A percentile compares a stretch with the other conserved stretches of the same genome.
These are phyloP conservation scores for Suhomyces taliae DNA, from an alignment of 1,139 yeast genomes.

Conservation along the genomic window DNA sequence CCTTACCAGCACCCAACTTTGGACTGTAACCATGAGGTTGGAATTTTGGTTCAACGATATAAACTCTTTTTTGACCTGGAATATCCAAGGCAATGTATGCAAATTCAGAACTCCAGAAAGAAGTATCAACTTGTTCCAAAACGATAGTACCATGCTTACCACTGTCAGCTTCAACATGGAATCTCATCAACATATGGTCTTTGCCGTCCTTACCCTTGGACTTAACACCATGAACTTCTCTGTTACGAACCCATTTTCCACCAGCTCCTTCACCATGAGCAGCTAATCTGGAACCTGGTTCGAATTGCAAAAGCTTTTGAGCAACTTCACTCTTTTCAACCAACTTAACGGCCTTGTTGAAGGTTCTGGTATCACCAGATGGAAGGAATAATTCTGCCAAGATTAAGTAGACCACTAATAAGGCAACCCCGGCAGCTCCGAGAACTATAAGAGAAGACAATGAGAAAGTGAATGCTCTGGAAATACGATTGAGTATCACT, in stretches of 20 bases:
- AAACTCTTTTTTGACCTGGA: constrained; percentile 66
- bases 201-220: constrained; percentile 66
- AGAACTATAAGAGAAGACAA: constrained; percentile 60
- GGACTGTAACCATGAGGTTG: constrained; percentile 39
- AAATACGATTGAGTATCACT: constrained; percentile 38
- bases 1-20: constrained; percentile 36
- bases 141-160: constrained; percentile 65
- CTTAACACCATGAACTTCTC: constrained; percentile 69
- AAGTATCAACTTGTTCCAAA: constrained; percentile 71
- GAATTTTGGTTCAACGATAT: constrained; percentile 66
- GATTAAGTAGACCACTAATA: constrained; percentile 73
- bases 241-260: constrained; percentile 82
- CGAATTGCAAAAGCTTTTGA: constrained; percentile 55
- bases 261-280: constrained; percentile 77
- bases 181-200: constrained; percentile 80
- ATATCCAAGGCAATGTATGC: constrained; percentile 76
- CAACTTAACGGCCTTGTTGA: constrained; percentile 79
- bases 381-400: constrained; percentile 81
- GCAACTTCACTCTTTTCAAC: constrained; percentile 68
- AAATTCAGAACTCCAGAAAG: constrained; percentile 69
- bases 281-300: constrained; percentile 60
- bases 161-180: constrained; percentile 70
- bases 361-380: constrained; percentile 86
- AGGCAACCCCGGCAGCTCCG: constrained; percentile 66
- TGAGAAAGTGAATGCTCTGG: constrained; percentile 61